Base-by-base conservation (phyloP, 2,329 filamentous ascomycete genomes). In the Sphaerulina populicola region DNA sequence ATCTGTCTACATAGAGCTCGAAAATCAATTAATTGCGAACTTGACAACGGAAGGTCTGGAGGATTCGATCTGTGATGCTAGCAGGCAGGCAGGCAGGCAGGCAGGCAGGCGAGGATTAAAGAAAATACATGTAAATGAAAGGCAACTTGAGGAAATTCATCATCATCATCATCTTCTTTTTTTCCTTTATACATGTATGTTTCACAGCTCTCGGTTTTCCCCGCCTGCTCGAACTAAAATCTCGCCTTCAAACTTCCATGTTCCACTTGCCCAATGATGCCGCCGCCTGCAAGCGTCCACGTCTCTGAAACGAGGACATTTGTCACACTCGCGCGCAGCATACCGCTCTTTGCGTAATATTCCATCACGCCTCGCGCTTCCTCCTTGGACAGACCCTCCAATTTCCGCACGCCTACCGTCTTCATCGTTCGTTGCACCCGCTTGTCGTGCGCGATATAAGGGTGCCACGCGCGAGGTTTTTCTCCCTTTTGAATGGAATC, bases 291-390 rank as follows among this genome's bases (percentile, higher is more conserved):
- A 60, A 96, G 66, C 44, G 82, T 82, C 89, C 90, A 94, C 72
- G 88, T 87, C 75, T 94, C 86, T 18, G 78, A 76, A 33, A 96
- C 84, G 56, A 78, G 76, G 57, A 73, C 74, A 64, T 90, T 82
- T 62, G 86, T 83, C 44, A 96, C 76, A 41, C 74, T 76, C 55
- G 79, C 74, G 57, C 86, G 79, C 64, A 94, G 67, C 66, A 95
- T 75, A 10, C 91, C 93, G 68, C 88, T 94, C 33, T 80, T 81
- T 4, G 88, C 89, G 76, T 91, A 97, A 72, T 96, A 97, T 73
- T 96, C 89, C 81, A 97, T 84, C 60, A 94, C 74, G 0, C 81
- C 77, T 53, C 84, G 79, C 9, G 87, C 82, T 71, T 97, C 91
- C 1, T 77, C 71, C 69, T 83, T 86, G 61, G 74, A 83, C 59